A percentile compares a stretch with the other conserved stretches of the same genome.
Evolutionary conservation across 495 filamentous ascomycete genomes (phyloP).

Genomic region (Penicillium parvum): DNA sequence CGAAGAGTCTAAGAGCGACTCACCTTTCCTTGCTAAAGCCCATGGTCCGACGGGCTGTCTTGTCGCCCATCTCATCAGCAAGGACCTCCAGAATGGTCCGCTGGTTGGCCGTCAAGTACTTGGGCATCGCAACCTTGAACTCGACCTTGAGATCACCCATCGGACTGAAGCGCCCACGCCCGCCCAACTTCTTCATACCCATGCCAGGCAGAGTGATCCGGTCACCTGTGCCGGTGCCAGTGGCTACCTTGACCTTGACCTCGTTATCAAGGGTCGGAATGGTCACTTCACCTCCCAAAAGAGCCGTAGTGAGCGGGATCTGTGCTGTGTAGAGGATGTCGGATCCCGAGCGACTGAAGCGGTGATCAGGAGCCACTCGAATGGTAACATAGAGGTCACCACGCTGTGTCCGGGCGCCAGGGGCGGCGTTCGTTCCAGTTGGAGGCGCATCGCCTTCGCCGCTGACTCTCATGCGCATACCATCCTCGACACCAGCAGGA

Average conservation of each 20-base stretch:
- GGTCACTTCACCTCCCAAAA: conserved; percentile 83
- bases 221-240: conserved; percentile 90
- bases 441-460: conserved; percentile 84
- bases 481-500: conserved; percentile 90
- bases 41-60: conserved; percentile 89
- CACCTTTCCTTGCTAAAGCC: conserved; percentile 55
- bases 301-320: conserved; percentile 86
- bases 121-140: conserved; percentile 93
- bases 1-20: conserved; percentile 4
- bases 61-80: conserved; percentile 89
- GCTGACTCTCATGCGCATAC: conserved; percentile 77
- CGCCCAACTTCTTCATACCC: conserved; percentile 81
- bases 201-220: conserved; percentile 78
- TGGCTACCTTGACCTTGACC: conserved; percentile 80
- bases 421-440: conserved; percentile 56
- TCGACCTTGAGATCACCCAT: conserved; percentile 87
- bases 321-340: conserved; percentile 90
- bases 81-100: conserved; percentile 89
- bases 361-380: conserved; percentile 73
- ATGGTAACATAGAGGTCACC: conserved; percentile 90
- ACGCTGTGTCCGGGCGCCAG: conserved; percentile 54
- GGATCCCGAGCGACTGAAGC: conserved; percentile 78
- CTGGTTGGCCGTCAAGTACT: conserved; percentile 84
- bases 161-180: conserved; percentile 44
- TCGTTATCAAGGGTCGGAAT: conserved; percentile 88